phyloP scores from a whole-genome alignment of 1,284 basidiomycete genomes.

The Irpex sp. region DNA sequence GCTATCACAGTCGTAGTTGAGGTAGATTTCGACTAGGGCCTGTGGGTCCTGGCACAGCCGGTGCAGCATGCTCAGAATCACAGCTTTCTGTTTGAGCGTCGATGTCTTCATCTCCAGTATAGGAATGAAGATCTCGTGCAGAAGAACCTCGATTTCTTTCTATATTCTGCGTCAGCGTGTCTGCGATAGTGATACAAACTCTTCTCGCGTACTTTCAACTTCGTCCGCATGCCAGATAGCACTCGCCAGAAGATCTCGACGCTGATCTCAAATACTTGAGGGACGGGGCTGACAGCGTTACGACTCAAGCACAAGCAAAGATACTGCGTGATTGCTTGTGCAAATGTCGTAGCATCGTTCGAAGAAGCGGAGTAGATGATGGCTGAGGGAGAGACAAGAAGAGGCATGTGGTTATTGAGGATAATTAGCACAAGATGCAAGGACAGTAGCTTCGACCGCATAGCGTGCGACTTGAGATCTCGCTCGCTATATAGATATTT shows the following conservation, averaged over 20 bases:
- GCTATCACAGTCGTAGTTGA: constrained; percentile 97
- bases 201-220: constrained; percentile 72
- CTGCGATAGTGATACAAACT: too few relatives aligned
- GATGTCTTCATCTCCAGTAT: constrained; percentile 98
- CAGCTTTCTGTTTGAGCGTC: constrained; percentile 91
- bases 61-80: constrained; percentile 84
- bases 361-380: constrained; percentile 88
- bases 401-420: constrained; percentile 84
- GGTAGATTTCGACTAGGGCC: constrained; percentile 93
- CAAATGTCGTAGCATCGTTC: constrained; percentile 83
- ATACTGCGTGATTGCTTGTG: constrained; percentile 93
- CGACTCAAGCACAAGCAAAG: constrained; percentile 91
- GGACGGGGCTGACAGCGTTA: constrained; percentile 94
- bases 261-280: constrained; percentile 96
- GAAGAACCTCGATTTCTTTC: constrained; percentile 99
- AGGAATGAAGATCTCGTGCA: constrained; percentile 99
- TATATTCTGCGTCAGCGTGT: constrained; percentile 28
- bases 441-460: constrained; percentile 93
- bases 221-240: constrained; percentile 89
- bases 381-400: constrained; percentile 83
- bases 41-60: constrained; percentile 92
- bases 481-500: constrained; percentile 61
- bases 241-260: constrained; percentile 99
- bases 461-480: constrained; percentile 90
- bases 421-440: constrained; percentile 93